Conservation (phyloP, 78 protist genomes). For the Kipferlia bialata region DNA sequence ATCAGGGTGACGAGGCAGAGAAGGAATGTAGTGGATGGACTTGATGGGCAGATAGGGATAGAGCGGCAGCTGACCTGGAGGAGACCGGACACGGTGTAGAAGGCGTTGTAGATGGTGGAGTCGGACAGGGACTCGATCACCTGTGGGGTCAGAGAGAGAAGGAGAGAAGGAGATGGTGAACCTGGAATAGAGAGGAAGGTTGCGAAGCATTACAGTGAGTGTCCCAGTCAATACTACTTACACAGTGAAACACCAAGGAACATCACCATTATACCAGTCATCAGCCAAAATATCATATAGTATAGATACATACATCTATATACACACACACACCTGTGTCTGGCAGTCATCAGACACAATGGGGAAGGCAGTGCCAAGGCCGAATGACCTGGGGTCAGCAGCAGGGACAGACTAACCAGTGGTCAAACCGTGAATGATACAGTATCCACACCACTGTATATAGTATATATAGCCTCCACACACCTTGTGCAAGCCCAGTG, state of each 20-base stretch:
- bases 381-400: constrained; percentile 64
- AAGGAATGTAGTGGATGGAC: not conserved
- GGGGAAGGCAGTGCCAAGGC: constrained; percentile 94
- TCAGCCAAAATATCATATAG: too few relatives aligned
- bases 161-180: not conserved
- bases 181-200: constrained; percentile 55
- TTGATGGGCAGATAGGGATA: not conserved
- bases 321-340: too few relatives aligned
- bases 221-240: constrained; percentile 1
- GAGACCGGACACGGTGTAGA: constrained; percentile 88
- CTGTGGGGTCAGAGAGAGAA: too few relatives aligned
- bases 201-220: constrained; percentile 7
- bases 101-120: constrained; percentile 98
- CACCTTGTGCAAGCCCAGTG: constrained; percentile 99
- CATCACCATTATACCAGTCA: too few relatives aligned
- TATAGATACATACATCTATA: too few relatives aligned
- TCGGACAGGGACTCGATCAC: constrained; percentile 98
- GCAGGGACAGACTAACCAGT: too few relatives aligned
- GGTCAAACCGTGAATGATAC: too few relatives aligned
- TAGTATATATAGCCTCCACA: too few relatives aligned
- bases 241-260: not conserved
- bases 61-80: constrained; percentile 51
- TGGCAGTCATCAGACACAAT: too few relatives aligned
- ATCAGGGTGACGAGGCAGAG: too few relatives aligned
- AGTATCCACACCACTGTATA: too few relatives aligned